Evolutionary conservation across 2,329 filamentous ascomycete genomes (phyloP).

Genomic region (Colletotrichum shisoi): DNA sequence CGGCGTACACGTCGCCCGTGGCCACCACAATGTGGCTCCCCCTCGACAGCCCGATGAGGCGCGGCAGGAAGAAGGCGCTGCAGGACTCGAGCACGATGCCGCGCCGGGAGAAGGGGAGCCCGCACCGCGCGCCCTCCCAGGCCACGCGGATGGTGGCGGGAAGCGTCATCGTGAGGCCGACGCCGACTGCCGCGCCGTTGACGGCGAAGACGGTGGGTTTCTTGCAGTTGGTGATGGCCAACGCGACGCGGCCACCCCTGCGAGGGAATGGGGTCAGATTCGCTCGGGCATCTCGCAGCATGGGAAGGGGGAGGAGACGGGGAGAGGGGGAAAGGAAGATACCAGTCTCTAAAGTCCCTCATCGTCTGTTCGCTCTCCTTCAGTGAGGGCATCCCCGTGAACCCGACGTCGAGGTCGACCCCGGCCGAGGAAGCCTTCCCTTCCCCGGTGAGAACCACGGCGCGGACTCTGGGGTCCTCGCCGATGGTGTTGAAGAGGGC

Average conservation of each 20-base stretch:
- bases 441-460: not conserved
- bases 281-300: not conserved
- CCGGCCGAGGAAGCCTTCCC: slow-evolving; percentile 9
- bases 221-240: slow-evolving; percentile 63
- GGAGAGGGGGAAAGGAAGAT: not conserved
- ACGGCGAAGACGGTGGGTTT: slow-evolving; percentile 68
- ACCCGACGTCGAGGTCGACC: not conserved
- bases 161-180: slow-evolving; percentile 69
- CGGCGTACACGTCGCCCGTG: slow-evolving; percentile 68
- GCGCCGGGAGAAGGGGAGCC: slow-evolving; percentile 77
- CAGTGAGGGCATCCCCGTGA: not conserved
- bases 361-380: not conserved
- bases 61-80: slow-evolving; percentile 74
- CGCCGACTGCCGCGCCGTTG: slow-evolving; percentile 66
- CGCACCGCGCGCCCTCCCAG: slow-evolving; percentile 68
- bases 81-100: slow-evolving; percentile 77
- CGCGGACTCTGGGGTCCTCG: slow-evolving; percentile 5
- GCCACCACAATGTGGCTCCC: slow-evolving; percentile 72
- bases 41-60: slow-evolving; percentile 69
- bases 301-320: too few species aligned
- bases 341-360: slow-evolving; percentile 10
- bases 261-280: slow-evolving; percentile 47
- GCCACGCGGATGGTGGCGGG: slow-evolving; percentile 62
- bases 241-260: slow-evolving; percentile 60
- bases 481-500: slow-evolving; percentile 51